phyloP scores from a whole-genome alignment of 805 yeast species.

The Scheffersomyces amazonensis region DNA sequence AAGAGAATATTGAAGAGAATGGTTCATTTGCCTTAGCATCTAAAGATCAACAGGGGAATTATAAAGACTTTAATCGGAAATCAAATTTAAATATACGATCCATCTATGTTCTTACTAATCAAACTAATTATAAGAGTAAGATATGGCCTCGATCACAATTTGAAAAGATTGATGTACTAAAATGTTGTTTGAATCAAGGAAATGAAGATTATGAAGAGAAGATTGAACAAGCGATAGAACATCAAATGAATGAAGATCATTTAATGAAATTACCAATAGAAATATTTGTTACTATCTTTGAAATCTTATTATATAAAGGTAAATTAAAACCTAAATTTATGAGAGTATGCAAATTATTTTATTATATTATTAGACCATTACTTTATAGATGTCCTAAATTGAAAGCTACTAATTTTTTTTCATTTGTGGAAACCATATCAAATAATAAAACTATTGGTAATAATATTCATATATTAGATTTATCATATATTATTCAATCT shows the following conservation, averaged over 20 bases:
- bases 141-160: slow-evolving; percentile 52
- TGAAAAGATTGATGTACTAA: slow-evolving; percentile 48
- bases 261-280: slow-evolving; percentile 34
- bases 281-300: slow-evolving; percentile 28
- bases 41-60: slow-evolving; percentile 14
- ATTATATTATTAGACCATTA: slow-evolving; percentile 56
- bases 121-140: slow-evolving; percentile 16
- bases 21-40: background rate
- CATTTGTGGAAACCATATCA: slow-evolving; percentile 69
- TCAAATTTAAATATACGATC: slow-evolving; percentile 27
- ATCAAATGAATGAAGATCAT: slow-evolving; percentile 9
- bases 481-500: slow-evolving; percentile 78
- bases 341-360: slow-evolving; percentile 61
- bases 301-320: slow-evolving; percentile 23
- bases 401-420: slow-evolving; percentile 62
- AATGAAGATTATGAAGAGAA: slow-evolving; percentile 18
- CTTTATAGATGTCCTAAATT: slow-evolving; percentile 65
- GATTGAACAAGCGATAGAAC: slow-evolving; percentile 9
- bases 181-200: slow-evolving; percentile 25
- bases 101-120: slow-evolving; percentile 29
- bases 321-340: slow-evolving; percentile 48
- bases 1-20: slow-evolving; percentile 6
- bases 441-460: slow-evolving; percentile 50
- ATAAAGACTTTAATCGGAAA: slow-evolving; percentile 22
- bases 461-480: slow-evolving; percentile 63